phyloP scores from a whole-genome alignment of 1,284 basidiomycete genomes.

The Trichosporon inkin region DNA sequence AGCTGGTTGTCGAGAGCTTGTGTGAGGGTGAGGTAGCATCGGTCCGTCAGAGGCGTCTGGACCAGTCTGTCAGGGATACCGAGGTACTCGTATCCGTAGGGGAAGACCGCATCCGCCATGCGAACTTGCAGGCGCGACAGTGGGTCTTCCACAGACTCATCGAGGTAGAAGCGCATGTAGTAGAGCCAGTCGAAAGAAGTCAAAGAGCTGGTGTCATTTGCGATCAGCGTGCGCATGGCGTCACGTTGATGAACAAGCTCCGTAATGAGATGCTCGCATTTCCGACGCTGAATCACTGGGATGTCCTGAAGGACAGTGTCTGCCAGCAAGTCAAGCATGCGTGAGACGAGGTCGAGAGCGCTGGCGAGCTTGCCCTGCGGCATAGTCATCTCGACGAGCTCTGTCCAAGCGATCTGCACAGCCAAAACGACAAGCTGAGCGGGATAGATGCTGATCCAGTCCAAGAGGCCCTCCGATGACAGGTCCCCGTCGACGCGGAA shows the following conservation, averaged over 20 bases:
- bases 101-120: conserved; percentile 88
- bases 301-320: conserved; percentile 92
- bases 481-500: conserved; percentile 55
- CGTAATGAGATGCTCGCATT: conserved; percentile 98
- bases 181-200: conserved; percentile 89
- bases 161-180: conserved; percentile 97
- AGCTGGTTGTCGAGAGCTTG: conserved; percentile 92
- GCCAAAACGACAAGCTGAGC: conserved; percentile 94
- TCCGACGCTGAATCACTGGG: conserved; percentile 79
- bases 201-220: conserved; percentile 61
- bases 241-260: conserved; percentile 98
- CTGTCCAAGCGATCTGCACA: conserved; percentile 90
- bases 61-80: conserved; percentile 96
- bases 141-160: conserved; percentile 65
- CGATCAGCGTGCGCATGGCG: conserved; percentile 76
- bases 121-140: conserved; percentile 74
- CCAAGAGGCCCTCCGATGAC: conserved; percentile 66
- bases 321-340: conserved; percentile 87
- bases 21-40: conserved; percentile 92
- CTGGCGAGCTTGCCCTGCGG: conserved; percentile 57
- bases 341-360: conserved; percentile 70
- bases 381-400: conserved; percentile 71
- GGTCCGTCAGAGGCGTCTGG: conserved; percentile 96
- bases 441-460: conserved; percentile 89
- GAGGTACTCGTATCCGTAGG: conserved; percentile 98